Base-by-base conservation (phyloP, 2,329 filamentous ascomycete species). In the Uncinocarpus reesii region DNA sequence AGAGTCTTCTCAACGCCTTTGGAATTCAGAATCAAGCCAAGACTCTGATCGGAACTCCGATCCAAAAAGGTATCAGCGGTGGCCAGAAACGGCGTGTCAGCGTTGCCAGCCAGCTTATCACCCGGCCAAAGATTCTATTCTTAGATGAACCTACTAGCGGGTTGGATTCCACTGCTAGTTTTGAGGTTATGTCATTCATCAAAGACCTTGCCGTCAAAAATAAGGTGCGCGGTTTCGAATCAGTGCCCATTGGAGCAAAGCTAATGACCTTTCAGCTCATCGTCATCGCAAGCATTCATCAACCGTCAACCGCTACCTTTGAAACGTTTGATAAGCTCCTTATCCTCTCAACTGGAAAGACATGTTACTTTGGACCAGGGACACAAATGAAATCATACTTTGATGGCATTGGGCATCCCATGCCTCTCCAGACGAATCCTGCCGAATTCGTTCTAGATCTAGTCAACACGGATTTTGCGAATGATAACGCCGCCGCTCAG, bases 141-240 rank as follows among this genome's bases (percentile, higher is more conserved):
- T 68, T 93, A 26, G 85, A 92, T 60, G 86, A 92, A 64, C 86
- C 86, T 0, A 94, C 86, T 0, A 87, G 83, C 55, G 87, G 87
- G 7, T 71, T 93, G 7, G 87, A 94, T 62, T 89, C 84, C 6
- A 80, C 80, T 0, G 81, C 83, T 0, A 85, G 82, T 50, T 81
- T 72, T 55, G 84, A 93, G 63, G 84, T 93, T 18, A 79, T 90
- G 48, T 81, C 73, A 2, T 88, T 84, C 61, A 75, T 90, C 42
- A 79, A 76, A 58, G 69, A 73, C 7, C 73, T 88, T 24, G 84
- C 80, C 0, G 76, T 73, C 59, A 73, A 74, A 52, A 78, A 86
- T 60, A 83, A 82, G 50, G 79, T 82, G 57, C 52, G 73, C 55
- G 13, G 29, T 18, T 31, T 20, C 4, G 6, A 31, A n/a, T 42